Base-by-base conservation (phyloP, 73 alveolate genomes). In the Paramecium tetraurelia region DNA sequence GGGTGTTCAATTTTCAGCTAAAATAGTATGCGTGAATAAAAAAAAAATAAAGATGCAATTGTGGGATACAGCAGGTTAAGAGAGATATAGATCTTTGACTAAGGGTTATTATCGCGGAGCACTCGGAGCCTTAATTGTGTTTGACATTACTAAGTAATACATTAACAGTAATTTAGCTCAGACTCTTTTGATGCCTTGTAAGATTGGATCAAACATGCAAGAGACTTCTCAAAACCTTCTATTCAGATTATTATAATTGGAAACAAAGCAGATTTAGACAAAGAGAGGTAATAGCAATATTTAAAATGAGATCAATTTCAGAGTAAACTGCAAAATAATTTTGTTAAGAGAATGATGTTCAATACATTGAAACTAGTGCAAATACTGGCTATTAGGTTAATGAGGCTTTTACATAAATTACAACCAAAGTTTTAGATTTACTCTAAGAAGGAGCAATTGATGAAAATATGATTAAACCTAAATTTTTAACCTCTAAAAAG, bases 61-160 rank as follows among this genome's bases (percentile, higher is more conserved):
- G 2, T 97, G 98, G 98, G 99, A 97, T 93, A 97, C 99, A 35
- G 99, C 98, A 4, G 99, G 98, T 12, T 92, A 96, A 92, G 99
- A 96, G 59, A 24, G 98, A 12, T 96, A 92, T 84, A 85, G 96
- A 50, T 95, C 88, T 35, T 35, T 92, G 6, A 90, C 93, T 4
- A 21, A 36, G 16, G 93, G 95, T 16, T 93, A 86, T 80, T 90
- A 89, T 63, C 3, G 96, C 24, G 96, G 95, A 11, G 92, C 93
- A 5, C 72, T 53, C 7, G 96, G 93, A 6, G 94, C 95, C 38
- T 48, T 94, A 31, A 84, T 94, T 5, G 90, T 76, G 1, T 94
- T 27, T 77, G 97, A 94, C 48, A 70, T 94, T 27, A 85, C 96
- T 2, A 92, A 87, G 92, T 84, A 27, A 14, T 18, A 84, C 5